Percentiles rank a stretch among this genome's conserved stretches.
Evolutionary conservation across 768 basidiomycete species (phyloP).

Genomic region (Pleurotus ostreatus): DNA sequence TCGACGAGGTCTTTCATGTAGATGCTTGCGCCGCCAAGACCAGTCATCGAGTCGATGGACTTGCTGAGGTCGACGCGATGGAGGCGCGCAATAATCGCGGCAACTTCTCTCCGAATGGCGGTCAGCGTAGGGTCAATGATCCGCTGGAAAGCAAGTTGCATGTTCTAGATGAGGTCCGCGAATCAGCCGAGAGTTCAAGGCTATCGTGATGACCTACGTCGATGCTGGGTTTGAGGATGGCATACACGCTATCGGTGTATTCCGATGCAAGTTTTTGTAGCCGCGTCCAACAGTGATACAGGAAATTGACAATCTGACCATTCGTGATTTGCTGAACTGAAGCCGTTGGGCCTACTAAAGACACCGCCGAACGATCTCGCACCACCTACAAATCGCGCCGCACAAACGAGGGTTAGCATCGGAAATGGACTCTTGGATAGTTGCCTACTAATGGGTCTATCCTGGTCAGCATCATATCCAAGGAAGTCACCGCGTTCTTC

Average conservation of each 20-base stretch:
- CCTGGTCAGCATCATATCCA: slow-evolving; percentile 66
- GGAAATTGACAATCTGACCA: slow-evolving; percentile 68
- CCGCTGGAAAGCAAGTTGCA: slow-evolving; percentile 46
- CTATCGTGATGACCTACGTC: slow-evolving; percentile 38
- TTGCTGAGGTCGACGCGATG: slow-evolving; percentile 84
- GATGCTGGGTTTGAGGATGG: slow-evolving; percentile 51
- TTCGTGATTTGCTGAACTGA: slow-evolving; percentile 80
- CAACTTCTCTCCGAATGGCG: slow-evolving; percentile 77
- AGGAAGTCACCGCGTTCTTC: slow-evolving; percentile 58
- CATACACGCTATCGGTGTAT: slow-evolving; percentile 56
- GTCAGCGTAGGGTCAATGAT: slow-evolving; percentile 59
- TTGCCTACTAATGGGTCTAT: slow-evolving; percentile 65
- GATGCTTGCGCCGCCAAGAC: slow-evolving; percentile 64
- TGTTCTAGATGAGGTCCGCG: slow-evolving; percentile 33
- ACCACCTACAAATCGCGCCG: slow-evolving; percentile 41
- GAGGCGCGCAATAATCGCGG: slow-evolving; percentile 73
- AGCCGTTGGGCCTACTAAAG: slow-evolving; percentile 70
- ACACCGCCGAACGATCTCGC: slow-evolving; percentile 74
- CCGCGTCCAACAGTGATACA: slow-evolving; percentile 74
- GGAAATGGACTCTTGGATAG: background rate
- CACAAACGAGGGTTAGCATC: background rate
- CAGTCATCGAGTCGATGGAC: slow-evolving; percentile 58
- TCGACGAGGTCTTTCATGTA: slow-evolving; percentile 94
- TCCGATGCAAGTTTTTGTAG: slow-evolving; percentile 66
- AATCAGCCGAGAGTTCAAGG: background rate